A percentile compares a stretch with the other conserved stretches of the same genome.
Conservation (phyloP, 371 early-diverging fungal genomes). For the Parasitella parasitica region DNA sequence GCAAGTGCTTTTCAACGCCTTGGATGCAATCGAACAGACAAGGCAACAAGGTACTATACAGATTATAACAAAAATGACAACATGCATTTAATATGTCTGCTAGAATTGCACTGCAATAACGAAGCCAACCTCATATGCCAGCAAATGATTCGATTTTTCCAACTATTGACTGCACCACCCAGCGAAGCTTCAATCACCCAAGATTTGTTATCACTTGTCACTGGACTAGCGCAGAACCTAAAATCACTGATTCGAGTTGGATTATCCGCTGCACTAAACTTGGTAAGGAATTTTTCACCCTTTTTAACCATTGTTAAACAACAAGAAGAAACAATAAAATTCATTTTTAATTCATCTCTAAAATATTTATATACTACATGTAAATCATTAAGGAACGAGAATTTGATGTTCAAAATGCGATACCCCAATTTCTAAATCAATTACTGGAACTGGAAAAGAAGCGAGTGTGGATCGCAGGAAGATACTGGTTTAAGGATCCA, state of each 20-base stretch:
- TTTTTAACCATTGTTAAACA: neutral
- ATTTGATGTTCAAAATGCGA: conserved; percentile 33
- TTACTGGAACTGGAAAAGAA: conserved; percentile 59
- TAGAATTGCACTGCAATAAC: conserved; percentile 67
- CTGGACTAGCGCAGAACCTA: conserved; percentile 58
- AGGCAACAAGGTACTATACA: neutral
- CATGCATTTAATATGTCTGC: too few relatives aligned
- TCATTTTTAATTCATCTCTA: neutral
- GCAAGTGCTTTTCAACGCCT: conserved; percentile 83
- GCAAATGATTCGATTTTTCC: conserved; percentile 34
- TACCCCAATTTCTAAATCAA: conserved; percentile 54
- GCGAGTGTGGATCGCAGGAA: conserved; percentile 47
- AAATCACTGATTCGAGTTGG: conserved; percentile 75
- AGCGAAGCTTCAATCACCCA: conserved; percentile 71
- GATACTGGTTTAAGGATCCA: conserved; percentile 43
- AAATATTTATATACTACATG: neutral
- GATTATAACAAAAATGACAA: neutral
- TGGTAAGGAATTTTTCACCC: conserved; percentile 54
- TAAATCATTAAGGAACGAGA: conserved; percentile 29
- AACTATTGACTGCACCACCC: conserved; percentile 58
- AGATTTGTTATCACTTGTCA: conserved; percentile 85
- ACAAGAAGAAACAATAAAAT: neutral
- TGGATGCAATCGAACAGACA: conserved; percentile 52
- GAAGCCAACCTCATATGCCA: conserved; percentile 62
- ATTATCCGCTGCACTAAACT: conserved; percentile 78